Evolutionary conservation across 129 eudicot species (phyloP).

Genomic region (Deinandra increscens): DNA sequence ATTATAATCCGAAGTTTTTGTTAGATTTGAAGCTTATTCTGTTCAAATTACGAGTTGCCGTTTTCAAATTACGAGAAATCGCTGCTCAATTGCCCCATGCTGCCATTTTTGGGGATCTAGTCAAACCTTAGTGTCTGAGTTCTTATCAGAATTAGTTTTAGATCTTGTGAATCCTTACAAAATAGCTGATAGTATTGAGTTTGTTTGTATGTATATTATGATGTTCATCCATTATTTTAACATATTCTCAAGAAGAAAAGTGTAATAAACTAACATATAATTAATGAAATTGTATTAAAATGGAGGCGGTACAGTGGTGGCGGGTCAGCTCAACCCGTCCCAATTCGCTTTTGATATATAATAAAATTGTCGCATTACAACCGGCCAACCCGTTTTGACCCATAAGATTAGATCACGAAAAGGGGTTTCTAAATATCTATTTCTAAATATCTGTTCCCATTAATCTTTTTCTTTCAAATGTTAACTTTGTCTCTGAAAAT

Average conservation of each 20-base stretch:
- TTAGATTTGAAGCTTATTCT: slow-evolving; percentile 1
- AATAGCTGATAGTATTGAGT: background rate
- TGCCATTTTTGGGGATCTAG: no score
- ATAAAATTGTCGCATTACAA: background rate
- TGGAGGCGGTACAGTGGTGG: background rate
- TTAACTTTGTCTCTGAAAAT: background rate
- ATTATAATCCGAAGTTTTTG: no score
- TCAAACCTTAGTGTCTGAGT: no score
- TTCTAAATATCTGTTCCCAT: background rate
- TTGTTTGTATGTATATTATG: background rate
- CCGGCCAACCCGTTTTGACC: background rate
- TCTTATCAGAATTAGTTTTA: background rate
- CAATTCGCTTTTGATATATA: background rate
- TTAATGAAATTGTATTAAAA: background rate
- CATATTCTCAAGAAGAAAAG: background rate
- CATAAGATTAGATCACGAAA: background rate
- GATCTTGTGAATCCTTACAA: background rate
- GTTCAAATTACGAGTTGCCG: background rate
- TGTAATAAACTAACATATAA: background rate
- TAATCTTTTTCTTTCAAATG: background rate
- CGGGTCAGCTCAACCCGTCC: background rate
- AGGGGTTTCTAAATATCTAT: background rate
- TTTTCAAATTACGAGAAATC: background rate
- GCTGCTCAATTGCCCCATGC: background rate
- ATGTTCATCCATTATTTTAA: background rate